A percentile compares a stretch with the other conserved stretches of the same genome.
Evolutionary conservation across 768 basidiomycete species (phyloP).

Genomic region (Amanita fuliginea): DNA sequence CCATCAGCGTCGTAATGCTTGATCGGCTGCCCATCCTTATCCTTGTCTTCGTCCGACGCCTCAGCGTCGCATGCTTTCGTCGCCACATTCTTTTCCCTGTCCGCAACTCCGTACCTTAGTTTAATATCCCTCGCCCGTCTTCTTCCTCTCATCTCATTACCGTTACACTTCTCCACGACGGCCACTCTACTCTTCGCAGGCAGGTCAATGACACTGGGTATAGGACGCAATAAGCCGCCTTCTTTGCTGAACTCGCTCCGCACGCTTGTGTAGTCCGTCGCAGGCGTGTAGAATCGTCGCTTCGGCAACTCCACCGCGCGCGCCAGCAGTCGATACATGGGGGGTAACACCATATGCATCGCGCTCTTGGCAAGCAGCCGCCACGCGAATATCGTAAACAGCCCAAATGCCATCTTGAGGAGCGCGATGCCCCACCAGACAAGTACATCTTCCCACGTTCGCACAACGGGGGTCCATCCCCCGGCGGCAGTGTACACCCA

Average conservation of each 20-base stretch:
- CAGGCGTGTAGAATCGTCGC: constrained; percentile 82
- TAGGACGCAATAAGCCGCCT: constrained; percentile 42
- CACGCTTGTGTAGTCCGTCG: constrained; percentile 74
- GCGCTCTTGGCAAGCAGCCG: constrained; percentile 75
- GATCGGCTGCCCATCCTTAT: constrained; percentile 25
- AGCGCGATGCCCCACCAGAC: constrained; percentile 37
- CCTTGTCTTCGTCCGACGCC: constrained; percentile 17
- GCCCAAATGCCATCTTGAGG: constrained; percentile 40
- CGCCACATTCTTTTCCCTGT: constrained; percentile 15
- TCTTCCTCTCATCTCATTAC: constrained; percentile 13
- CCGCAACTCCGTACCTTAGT: constrained; percentile 7
- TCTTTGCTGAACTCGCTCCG: constrained; percentile 36
- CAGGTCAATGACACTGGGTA: constrained; percentile 83
- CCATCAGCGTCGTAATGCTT: constrained; percentile 86
- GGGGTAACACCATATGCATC: constrained; percentile 68
- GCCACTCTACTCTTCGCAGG: constrained; percentile 33
- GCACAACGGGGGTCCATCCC: constrained; percentile 23
- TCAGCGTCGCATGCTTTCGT: constrained; percentile 16
- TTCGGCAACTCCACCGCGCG: constrained; percentile 63
- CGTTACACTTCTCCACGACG: constrained; percentile 29
- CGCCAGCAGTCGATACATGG: constrained; percentile 69
- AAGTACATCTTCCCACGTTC: constrained; percentile 26
- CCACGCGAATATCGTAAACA: constrained; percentile 78
- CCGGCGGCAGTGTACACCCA: constrained; percentile 22
- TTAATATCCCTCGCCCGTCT: constrained; percentile 6